Evolutionary conservation across 768 basidiomycete genomes (phyloP).

Genomic region (Phaffia australis): DNA sequence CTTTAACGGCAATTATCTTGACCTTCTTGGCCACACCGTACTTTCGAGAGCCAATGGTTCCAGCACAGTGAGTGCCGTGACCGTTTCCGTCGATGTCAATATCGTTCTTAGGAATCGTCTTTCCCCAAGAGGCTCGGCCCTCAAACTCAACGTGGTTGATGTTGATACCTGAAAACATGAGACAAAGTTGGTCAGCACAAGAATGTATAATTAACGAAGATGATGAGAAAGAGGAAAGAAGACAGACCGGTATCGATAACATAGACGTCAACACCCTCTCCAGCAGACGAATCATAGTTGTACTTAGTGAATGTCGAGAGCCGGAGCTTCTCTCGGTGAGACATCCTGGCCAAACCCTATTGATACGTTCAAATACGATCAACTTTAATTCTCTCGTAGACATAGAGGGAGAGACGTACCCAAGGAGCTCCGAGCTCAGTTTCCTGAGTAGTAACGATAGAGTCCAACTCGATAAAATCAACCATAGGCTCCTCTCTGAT

Average conservation of each 20-base stretch:
- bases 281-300: slow-evolving; percentile 57
- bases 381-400: neutral
- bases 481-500: slow-evolving; percentile 81
- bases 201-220: neutral
- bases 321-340: slow-evolving; percentile 64
- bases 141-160: slow-evolving; percentile 71
- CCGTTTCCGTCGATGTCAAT: slow-evolving; percentile 86
- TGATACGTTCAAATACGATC: slow-evolving; percentile 16
- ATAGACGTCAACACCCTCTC: slow-evolving; percentile 82
- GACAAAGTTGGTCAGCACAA: neutral
- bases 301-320: slow-evolving; percentile 80
- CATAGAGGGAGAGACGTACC: slow-evolving; percentile 46
- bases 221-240: neutral
- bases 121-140: slow-evolving; percentile 74
- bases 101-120: slow-evolving; percentile 71
- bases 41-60: slow-evolving; percentile 83
- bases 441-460: slow-evolving; percentile 70
- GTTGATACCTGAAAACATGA: slow-evolving; percentile 60
- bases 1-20: slow-evolving; percentile 43
- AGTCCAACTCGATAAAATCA: slow-evolving; percentile 83
- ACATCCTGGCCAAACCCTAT: slow-evolving; percentile 90
- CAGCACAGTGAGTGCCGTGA: slow-evolving; percentile 89
- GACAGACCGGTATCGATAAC: slow-evolving; percentile 40
- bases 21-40: slow-evolving; percentile 96
- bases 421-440: slow-evolving; percentile 68